Evolutionary conservation across 2,329 filamentous ascomycete species (phyloP).

Genomic region (Ilyonectria destructans): DNA sequence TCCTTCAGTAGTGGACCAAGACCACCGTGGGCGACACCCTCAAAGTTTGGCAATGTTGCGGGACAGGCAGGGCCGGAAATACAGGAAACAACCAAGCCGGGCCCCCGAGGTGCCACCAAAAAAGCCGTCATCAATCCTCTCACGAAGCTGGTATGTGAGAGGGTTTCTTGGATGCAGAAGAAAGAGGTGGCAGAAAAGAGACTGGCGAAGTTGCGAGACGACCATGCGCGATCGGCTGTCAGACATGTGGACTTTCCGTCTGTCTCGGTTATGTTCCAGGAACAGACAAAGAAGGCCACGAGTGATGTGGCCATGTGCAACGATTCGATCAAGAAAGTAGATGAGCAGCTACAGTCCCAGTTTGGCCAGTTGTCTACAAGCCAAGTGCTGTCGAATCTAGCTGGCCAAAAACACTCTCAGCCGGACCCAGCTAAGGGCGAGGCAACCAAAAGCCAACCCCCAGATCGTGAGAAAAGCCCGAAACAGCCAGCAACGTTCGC

Average conservation of each 20-base stretch:
- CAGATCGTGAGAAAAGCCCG: background rate
- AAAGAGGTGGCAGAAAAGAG: conserved; percentile 38
- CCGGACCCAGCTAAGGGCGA: no score
- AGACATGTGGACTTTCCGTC: conserved; percentile 45
- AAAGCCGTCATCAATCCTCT: conserved; percentile 29
- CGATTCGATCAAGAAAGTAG: conserved; percentile 26
- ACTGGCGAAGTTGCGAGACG: conserved; percentile 33
- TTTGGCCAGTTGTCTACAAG: conserved; percentile 12
- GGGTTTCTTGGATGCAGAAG: conserved; percentile 39
- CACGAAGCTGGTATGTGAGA: conserved; percentile 44
- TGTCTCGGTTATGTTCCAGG: conserved; percentile 36
- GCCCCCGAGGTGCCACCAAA: background rate
- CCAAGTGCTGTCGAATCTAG: conserved; percentile 22
- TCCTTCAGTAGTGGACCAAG: conserved; percentile 17
- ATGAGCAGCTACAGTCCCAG: conserved; percentile 24
- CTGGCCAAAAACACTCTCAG: conserved; percentile 16
- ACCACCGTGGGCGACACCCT: conserved; percentile 20
- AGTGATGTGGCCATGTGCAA: conserved; percentile 19
- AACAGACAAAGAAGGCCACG: conserved; percentile 35
- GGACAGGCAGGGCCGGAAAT: conserved; percentile 36
- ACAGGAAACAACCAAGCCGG: conserved; percentile 13
- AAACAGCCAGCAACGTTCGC: conserved; percentile 5
- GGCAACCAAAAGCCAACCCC: conserved; percentile 16
- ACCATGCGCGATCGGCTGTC: conserved; percentile 36
- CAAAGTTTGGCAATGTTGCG: conserved; percentile 21